Evolutionary conservation across 2,329 filamentous ascomycete genomes (phyloP).

Genomic region (Graphiopsis chlorocephala): DNA sequence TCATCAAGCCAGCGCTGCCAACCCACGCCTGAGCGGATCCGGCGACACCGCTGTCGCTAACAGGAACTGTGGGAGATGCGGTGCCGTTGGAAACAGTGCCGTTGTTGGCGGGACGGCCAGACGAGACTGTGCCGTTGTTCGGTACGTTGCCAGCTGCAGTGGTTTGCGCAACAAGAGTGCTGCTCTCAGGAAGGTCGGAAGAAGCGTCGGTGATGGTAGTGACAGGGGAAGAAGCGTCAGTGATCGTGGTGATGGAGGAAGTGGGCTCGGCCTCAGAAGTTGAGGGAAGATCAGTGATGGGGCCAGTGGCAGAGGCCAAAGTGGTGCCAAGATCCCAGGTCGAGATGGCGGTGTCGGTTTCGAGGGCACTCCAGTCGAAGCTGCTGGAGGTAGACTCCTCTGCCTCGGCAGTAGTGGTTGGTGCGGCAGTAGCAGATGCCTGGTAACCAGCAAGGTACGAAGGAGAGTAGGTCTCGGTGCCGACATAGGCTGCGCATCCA

Average conservation of each 20-base stretch:
- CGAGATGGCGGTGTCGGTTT: conserved; percentile 15
- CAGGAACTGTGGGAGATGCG: conserved; percentile 10
- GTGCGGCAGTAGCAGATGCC: conserved; percentile 18
- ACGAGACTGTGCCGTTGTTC: conserved; percentile 16
- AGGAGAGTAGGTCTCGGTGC: conserved; percentile 55
- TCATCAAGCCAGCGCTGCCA: conserved; percentile 16
- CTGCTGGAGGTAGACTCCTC: background rate
- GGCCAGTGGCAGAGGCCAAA: background rate
- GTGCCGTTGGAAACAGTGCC: conserved; percentile 15
- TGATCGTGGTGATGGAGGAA: conserved; percentile 10
- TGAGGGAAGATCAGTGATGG: background rate
- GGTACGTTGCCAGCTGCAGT: background rate
- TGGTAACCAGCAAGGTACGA: conserved; percentile 44
- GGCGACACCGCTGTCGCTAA: conserved; percentile 15
- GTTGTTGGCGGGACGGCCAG: background rate
- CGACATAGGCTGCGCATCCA: conserved; percentile 56
- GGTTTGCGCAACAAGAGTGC: conserved; percentile 13
- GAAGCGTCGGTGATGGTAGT: background rate
- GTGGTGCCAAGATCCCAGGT: conserved; percentile 22
- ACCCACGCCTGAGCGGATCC: conserved; percentile 14
- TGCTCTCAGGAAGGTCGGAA: conserved; percentile 1
- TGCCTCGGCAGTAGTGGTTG: conserved; percentile 3
- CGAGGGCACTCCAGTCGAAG: conserved; percentile 17
- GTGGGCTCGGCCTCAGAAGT: conserved; percentile 3
- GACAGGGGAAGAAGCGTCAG: conserved; percentile 9